Conservation (phyloP, 805 yeast species). For the Candida yuanshanica region DNA sequence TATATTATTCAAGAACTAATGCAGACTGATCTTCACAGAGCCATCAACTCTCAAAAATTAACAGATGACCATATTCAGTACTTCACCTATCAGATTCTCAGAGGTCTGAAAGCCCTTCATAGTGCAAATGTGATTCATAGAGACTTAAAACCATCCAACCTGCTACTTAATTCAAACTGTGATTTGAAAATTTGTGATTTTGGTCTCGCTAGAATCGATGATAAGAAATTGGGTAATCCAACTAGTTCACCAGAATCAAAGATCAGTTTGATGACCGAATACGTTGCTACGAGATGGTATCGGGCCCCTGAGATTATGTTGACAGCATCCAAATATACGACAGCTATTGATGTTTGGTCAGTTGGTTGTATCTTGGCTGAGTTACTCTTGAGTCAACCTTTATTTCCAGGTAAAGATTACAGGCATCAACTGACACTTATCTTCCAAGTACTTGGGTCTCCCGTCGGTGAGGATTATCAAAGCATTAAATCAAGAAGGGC, state of each 20-base stretch:
- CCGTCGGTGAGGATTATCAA: constrained; percentile 69
- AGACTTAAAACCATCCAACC: constrained; percentile 85
- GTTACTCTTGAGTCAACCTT: constrained; percentile 76
- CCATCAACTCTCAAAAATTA: constrained; percentile 72
- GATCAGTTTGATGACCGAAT: constrained; percentile 88
- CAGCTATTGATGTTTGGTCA: constrained; percentile 95
- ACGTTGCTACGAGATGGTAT: constrained; percentile 97
- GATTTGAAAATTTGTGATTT: constrained; percentile 93
- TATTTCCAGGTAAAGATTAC: constrained; percentile 93
- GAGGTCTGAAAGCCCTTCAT: constrained; percentile 88
- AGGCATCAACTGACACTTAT: constrained; percentile 85
- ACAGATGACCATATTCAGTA: constrained; percentile 93
- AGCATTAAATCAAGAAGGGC: constrained; percentile 78
- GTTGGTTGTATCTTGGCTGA: constrained; percentile 96
- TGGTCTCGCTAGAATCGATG: constrained; percentile 65
- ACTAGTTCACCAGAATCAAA: constrained; percentile 55
- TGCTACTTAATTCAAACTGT: constrained; percentile 84
- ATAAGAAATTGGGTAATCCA: constrained; percentile 14
- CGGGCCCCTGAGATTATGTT: constrained; percentile 97
- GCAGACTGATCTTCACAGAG: constrained; percentile 84
- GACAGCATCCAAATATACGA: constrained; percentile 86
- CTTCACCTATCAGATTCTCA: constrained; percentile 82
- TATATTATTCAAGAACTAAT: constrained; percentile 82
- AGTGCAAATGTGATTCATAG: constrained; percentile 92
- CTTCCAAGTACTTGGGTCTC: constrained; percentile 83